These are phyloP conservation scores for Butyriboletus loyo DNA, from an alignment of 768 basidiomycete species.

Conservation along the genomic window DNA sequence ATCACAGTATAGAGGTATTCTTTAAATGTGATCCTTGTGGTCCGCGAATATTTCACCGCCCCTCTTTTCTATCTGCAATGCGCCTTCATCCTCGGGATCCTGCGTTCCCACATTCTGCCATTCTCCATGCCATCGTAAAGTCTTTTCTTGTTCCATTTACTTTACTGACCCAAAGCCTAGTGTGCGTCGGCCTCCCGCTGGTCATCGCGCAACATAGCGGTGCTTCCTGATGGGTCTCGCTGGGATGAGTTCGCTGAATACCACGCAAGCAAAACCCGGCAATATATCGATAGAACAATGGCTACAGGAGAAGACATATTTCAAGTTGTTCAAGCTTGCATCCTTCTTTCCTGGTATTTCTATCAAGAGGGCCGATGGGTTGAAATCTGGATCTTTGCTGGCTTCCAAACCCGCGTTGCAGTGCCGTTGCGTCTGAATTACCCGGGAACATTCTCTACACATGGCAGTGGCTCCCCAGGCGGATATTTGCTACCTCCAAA, in stretches of 20 bases:
- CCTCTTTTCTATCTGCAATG: slow-evolving; percentile 78
- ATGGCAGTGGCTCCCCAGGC: slow-evolving; percentile 64
- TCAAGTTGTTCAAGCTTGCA: slow-evolving; percentile 82
- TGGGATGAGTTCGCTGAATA: slow-evolving; percentile 87
- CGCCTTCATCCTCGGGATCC: slow-evolving; percentile 76
- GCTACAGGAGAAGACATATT: slow-evolving; percentile 87
- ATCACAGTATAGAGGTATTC: slow-evolving; percentile 73
- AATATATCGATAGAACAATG: slow-evolving; percentile 88
- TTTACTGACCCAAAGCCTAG: slow-evolving; percentile 35
- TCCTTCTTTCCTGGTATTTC: slow-evolving; percentile 86
- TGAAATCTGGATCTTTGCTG: slow-evolving; percentile 89
- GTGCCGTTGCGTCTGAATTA: slow-evolving; percentile 82
- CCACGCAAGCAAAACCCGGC: slow-evolving; percentile 82
- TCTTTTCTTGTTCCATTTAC: neutral
- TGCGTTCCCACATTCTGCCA: slow-evolving; percentile 83
- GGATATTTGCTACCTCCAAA: slow-evolving; percentile 81
- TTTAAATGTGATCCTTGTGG: slow-evolving; percentile 88
- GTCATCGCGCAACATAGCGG: slow-evolving; percentile 67
- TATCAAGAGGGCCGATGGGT: slow-evolving; percentile 90
- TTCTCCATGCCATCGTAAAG: slow-evolving; percentile 86
- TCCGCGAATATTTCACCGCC: slow-evolving; percentile 77
- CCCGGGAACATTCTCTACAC: slow-evolving; percentile 76
- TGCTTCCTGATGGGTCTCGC: slow-evolving; percentile 68
- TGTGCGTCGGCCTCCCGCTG: slow-evolving; percentile 83
- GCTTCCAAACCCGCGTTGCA: slow-evolving; percentile 78